Evolutionary conservation across 164 flowering plant genomes (phyloP), one percentile per base, ranked within the genome.

Genomic region (Macadamia integrifolia): DNA sequence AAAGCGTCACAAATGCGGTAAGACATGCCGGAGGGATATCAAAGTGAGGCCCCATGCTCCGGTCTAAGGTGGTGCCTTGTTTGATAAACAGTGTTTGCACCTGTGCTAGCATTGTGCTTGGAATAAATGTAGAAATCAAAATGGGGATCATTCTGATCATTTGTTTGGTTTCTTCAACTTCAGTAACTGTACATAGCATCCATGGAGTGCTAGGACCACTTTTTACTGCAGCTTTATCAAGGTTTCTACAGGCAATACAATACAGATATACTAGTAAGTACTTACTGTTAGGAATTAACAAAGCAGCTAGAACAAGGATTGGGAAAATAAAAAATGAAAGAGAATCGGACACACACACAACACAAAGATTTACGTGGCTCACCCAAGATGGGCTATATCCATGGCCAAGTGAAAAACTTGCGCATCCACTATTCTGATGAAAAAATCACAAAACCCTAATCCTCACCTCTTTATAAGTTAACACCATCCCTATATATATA

Each of bases 111-210:
- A 80, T 17, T 1, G 82, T 50, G 60, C 83, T 86, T 17, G 90
- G 88, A 9, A 87, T 70, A 67, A 84, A 70, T 9, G 82, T 69
- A 2, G 75, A 72, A 0, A 62, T 0, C 15, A 84, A 43, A 42
- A 87, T 68, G 0, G 92, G 92, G 0, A 87, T 15, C 88, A 87
- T 83, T 72, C 81, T 84, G 1, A 86, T 46, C 88, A 86, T 86
- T 68, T 81, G 85, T 72, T 87, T 87, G 46, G 88, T 83, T 77
- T 87, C 81, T 65, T 87, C 88, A 1, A 84, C 87, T 79, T 85
- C 82, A 6, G 87, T 86, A 43, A 86, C 85, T 28, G 90, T 66
- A 67, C 84, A 86, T 0, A 85, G 77, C 76, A 46, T 76, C 88
- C 90, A 86, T 14, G 78, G 75, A 7, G 79, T 60, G n/a, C n/a